These are phyloP conservation scores for Endotrypanum monterogeii DNA, from an alignment of 208 protist species.

Conservation along the genomic window DNA sequence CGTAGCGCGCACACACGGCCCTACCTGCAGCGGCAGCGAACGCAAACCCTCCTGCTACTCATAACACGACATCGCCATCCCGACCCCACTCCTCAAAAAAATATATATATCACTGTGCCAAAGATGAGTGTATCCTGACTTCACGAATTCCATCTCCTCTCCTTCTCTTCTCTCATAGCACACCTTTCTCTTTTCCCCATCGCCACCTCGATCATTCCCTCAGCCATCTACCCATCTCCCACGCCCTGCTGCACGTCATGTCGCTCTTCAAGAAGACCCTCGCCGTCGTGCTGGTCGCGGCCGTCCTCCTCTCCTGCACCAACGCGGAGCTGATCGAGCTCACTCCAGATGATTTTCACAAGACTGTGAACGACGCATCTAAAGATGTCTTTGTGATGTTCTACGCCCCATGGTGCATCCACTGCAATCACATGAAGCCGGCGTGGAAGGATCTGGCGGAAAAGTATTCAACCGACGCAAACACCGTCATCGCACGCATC, in stretches of 20 bases:
- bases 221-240: background rate
- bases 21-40: too few relatives aligned
- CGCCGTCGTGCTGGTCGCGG: constrained; percentile 25
- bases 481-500: constrained; percentile 80
- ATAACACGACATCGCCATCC: too few relatives aligned
- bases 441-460: constrained; percentile 75
- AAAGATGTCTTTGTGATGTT: constrained; percentile 97
- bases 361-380: constrained; percentile 71
- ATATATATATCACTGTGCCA: too few relatives aligned
- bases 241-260: constrained; percentile 1
- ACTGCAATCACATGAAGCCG: constrained; percentile 94
- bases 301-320: constrained; percentile 24
- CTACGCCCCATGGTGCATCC: constrained; percentile 97
- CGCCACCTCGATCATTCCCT: background rate
- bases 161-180: background rate
- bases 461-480: constrained; percentile 37
- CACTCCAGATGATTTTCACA: constrained; percentile 72
- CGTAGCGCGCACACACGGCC: too few relatives aligned
- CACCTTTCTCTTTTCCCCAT: background rate
- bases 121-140: too few relatives aligned
- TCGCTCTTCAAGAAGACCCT: constrained; percentile 11
- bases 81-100: too few relatives aligned
- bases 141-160: background rate
- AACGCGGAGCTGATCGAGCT: constrained; percentile 70
- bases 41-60: too few relatives aligned